Percentiles rank a stretch among this genome's conserved stretches.
phyloP scores from a whole-genome alignment of 2,329 filamentous ascomycete genomes.

The Pyrenophora tritici-repentis region DNA sequence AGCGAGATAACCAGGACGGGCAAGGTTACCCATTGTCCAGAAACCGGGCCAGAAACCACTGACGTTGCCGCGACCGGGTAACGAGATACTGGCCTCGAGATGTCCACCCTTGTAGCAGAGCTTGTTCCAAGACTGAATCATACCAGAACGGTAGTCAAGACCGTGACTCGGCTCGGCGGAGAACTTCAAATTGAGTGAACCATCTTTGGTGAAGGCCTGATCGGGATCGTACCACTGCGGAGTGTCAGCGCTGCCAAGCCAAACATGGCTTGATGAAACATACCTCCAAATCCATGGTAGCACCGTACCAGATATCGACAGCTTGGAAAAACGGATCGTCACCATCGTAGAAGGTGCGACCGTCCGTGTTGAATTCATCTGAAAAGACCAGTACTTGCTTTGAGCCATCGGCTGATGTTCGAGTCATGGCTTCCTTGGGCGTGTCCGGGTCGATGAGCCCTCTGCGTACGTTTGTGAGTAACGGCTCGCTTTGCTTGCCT shows the following conservation, averaged over 20 bases:
- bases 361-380: slow-evolving; percentile 71
- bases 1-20: slow-evolving; percentile 69
- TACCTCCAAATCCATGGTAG: slow-evolving; percentile 70
- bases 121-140: slow-evolving; percentile 76
- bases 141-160: slow-evolving; percentile 71
- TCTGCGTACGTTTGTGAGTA: slow-evolving; percentile 64
- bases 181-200: slow-evolving; percentile 67
- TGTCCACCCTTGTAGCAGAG: slow-evolving; percentile 74
- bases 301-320: slow-evolving; percentile 73
- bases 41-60: slow-evolving; percentile 77
- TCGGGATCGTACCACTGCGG: slow-evolving; percentile 71
- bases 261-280: slow-evolving; percentile 12
- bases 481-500: slow-evolving; percentile 52
- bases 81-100: slow-evolving; percentile 70
- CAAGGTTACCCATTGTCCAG: slow-evolving; percentile 77
- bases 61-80: slow-evolving; percentile 69
- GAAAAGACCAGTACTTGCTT: slow-evolving; percentile 70
- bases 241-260: slow-evolving; percentile 10
- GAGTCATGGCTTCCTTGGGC: slow-evolving; percentile 61
- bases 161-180: slow-evolving; percentile 68
- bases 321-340: slow-evolving; percentile 72
- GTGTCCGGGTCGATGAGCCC: slow-evolving; percentile 71
- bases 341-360: slow-evolving; percentile 71
- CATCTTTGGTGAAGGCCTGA: slow-evolving; percentile 65
- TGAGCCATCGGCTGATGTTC: slow-evolving; percentile 63